phyloP scores from a whole-genome alignment of 2,329 filamentous ascomycete species.

The Scedosporium boydii region DNA sequence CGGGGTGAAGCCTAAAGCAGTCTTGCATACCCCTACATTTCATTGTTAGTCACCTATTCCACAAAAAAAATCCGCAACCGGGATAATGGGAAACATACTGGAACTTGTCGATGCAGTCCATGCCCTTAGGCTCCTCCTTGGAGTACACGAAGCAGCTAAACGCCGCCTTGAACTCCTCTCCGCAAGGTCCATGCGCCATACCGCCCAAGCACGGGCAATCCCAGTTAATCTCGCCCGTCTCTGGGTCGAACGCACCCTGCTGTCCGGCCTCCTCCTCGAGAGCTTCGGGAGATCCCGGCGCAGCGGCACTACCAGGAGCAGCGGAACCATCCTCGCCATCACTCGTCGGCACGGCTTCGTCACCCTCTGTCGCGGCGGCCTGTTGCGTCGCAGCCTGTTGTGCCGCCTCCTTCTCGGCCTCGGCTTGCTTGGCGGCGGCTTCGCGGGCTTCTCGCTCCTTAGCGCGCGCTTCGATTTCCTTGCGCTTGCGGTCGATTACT shows the following conservation, averaged over 20 bases:
- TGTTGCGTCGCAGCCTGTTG: constrained; percentile 16
- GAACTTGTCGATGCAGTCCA: constrained; percentile 96
- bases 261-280: constrained; percentile 75
- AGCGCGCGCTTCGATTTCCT: constrained; percentile 29
- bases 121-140: constrained; percentile 88
- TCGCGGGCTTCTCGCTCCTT: constrained; percentile 13
- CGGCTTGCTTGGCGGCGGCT: constrained; percentile 8
- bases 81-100: constrained; percentile 51
- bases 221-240: constrained; percentile 99
- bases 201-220: constrained; percentile 95
- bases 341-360: constrained; percentile 15
- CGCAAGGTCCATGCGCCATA: constrained; percentile 94
- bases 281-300: constrained; percentile 32
- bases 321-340: constrained; percentile 2
- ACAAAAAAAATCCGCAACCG: constrained; percentile 1
- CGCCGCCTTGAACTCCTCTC: constrained; percentile 86
- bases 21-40: constrained; percentile 78
- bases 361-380: background rate
- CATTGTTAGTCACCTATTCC: constrained; percentile 18
- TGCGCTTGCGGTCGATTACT: constrained; percentile 54
- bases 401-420: constrained; percentile 15
- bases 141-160: constrained; percentile 99
- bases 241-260: constrained; percentile 92
- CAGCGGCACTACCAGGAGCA: constrained; percentile 13
- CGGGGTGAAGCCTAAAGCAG: constrained; percentile 88